A percentile compares a stretch with the other conserved stretches of the same genome.
phyloP scores from a whole-genome alignment of 148 eudicot genomes.

The Diospyros kaki region DNA sequence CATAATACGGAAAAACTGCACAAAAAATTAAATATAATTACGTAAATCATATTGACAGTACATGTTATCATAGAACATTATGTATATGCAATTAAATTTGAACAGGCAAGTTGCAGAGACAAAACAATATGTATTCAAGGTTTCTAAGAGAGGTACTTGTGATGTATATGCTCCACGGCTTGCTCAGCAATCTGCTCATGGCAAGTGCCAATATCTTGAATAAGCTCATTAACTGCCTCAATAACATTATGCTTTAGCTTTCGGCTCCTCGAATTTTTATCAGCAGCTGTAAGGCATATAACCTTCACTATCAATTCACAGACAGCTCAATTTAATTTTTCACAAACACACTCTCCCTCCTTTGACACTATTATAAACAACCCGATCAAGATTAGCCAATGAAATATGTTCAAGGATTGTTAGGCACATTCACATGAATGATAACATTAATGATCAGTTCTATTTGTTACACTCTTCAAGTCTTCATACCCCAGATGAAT shows the following conservation, averaged over 20 bases:
- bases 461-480: not conserved
- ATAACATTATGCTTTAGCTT: slow-evolving; percentile 95
- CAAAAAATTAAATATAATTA: not conserved
- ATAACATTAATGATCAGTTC: not conserved
- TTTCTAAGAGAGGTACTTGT: slow-evolving; percentile 46
- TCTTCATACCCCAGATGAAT: not conserved
- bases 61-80: not conserved
- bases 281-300: slow-evolving; percentile 63
- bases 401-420: too few relatives aligned
- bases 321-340: not conserved
- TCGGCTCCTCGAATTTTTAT: slow-evolving; percentile 61
- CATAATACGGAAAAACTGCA: too few relatives aligned
- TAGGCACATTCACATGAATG: not conserved
- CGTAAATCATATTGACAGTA: not conserved
- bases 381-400: not conserved
- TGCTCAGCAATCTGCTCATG: slow-evolving; percentile 99
- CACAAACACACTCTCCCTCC: not conserved
- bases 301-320: slow-evolving; percentile 7
- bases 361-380: not conserved
- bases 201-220: slow-evolving; percentile 86
- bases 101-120: not conserved
- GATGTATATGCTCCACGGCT: slow-evolving; percentile 99
- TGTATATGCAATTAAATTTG: not conserved
- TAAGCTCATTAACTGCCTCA: slow-evolving; percentile 95
- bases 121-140: not conserved